These are phyloP conservation scores for Puccinia novopanici DNA, from an alignment of 1,284 basidiomycete genomes.

Conservation along the genomic window DNA sequence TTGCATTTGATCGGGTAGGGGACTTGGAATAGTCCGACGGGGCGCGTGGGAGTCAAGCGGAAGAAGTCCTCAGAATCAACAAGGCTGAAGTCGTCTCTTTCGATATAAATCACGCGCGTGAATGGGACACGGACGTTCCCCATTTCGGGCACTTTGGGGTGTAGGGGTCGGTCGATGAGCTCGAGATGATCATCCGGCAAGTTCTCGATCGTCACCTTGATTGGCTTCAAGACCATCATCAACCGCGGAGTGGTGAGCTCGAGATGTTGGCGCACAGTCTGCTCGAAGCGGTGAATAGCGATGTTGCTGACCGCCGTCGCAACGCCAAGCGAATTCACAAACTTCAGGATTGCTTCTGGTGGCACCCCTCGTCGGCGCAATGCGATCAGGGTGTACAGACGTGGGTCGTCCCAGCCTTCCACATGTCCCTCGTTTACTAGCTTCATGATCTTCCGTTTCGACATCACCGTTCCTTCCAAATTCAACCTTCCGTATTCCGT, in stretches of 20 bases:
- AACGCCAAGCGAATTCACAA: constrained; percentile 89
- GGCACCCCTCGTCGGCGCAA: constrained; percentile 91
- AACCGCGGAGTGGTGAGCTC: constrained; percentile 85
- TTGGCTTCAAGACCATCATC: constrained; percentile 86
- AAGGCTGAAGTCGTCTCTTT: constrained; percentile 87
- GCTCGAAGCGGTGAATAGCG: constrained; percentile 85
- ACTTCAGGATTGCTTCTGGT: constrained; percentile 88
- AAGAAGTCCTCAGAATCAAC: constrained; percentile 90
- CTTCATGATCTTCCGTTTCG: constrained; percentile 90
- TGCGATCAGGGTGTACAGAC: constrained; percentile 96
- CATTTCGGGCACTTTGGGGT: constrained; percentile 88
- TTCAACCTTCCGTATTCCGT: constrained; percentile 94
- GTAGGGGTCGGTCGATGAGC: constrained; percentile 85
- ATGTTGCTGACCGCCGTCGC: constrained; percentile 83
- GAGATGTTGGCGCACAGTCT: constrained; percentile 81
- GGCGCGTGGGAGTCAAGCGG: constrained; percentile 94
- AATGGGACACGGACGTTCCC: constrained; percentile 83
- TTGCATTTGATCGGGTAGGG: constrained; percentile 92
- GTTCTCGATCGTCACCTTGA: constrained; percentile 90
- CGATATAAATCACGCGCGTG: constrained; percentile 88
- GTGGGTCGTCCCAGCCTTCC: constrained; percentile 93
- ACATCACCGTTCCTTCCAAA: constrained; percentile 92
- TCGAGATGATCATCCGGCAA: constrained; percentile 80
- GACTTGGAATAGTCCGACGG: constrained; percentile 94
- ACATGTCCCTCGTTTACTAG: constrained; percentile 85